Conservation (phyloP, 192 early-diverging fungal species). For the Martensiomyces pterosporus region DNA sequence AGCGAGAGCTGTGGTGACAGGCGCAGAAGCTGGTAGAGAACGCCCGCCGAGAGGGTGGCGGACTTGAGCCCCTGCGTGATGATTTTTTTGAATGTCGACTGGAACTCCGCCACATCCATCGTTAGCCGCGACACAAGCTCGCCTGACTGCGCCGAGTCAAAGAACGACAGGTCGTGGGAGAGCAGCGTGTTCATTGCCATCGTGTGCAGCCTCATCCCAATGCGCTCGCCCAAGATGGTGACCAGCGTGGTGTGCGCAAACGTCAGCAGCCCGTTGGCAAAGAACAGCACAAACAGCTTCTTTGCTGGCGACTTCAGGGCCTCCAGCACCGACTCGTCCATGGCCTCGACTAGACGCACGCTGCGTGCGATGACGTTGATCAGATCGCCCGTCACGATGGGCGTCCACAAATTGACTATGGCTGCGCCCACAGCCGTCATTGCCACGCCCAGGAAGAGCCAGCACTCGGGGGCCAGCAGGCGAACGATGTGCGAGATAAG, state of each 20-base stretch:
- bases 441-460: constrained; percentile 51
- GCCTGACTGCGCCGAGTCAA: constrained; percentile 53
- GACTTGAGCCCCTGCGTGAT: constrained; percentile 60
- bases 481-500: constrained; percentile 7
- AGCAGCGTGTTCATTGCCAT: constrained; percentile 53
- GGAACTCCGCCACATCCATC: constrained; percentile 58
- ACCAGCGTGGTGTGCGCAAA: constrained; percentile 62
- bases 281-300: constrained; percentile 53
- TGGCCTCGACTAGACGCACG: constrained; percentile 8
- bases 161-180: constrained; percentile 59
- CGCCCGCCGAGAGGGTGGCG: constrained; percentile 53
- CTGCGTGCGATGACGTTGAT: constrained; percentile 55
- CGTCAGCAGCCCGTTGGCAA: constrained; percentile 57
- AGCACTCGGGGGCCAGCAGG: constrained; percentile 53
- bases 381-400: constrained; percentile 55
- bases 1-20: constrained; percentile 54
- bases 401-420: constrained; percentile 52
- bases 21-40: constrained; percentile 50
- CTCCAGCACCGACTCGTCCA: constrained; percentile 17
- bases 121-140: constrained; percentile 54
- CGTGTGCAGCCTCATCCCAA: constrained; percentile 51
- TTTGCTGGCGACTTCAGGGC: constrained; percentile 48
- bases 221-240: constrained; percentile 56
- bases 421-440: constrained; percentile 58
- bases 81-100: constrained; percentile 57